Evolutionary conservation across 768 basidiomycete genomes (phyloP).

Genomic region (Ephemerocybe angulata): DNA sequence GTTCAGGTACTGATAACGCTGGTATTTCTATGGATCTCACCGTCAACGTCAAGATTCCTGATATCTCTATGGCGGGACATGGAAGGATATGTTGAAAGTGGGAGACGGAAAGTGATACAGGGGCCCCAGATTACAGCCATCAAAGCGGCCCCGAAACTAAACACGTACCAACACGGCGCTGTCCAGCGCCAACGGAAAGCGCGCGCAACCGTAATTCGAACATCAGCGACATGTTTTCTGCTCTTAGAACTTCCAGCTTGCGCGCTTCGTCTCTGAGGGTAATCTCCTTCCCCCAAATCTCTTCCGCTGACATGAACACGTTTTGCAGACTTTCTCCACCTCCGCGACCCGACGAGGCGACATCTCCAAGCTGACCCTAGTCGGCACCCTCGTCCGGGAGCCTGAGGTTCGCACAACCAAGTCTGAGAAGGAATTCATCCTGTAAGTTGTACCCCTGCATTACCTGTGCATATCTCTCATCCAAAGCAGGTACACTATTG

Average conservation of each 20-base stretch:
- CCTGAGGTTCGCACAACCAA: constrained; percentile 69
- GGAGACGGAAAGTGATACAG: no score
- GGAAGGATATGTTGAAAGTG: constrained; percentile 9
- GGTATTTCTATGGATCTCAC: constrained; percentile 30
- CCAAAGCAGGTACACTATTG: constrained; percentile 64
- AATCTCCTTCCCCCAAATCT: not conserved
- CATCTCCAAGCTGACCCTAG: constrained; percentile 70
- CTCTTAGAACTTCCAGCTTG: constrained; percentile 33
- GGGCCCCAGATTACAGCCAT: constrained; percentile 1
- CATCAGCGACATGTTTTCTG: constrained; percentile 44
- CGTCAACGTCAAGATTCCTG: constrained; percentile 78
- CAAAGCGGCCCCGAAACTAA: not conserved
- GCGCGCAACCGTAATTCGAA: not conserved
- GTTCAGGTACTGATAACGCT: constrained; percentile 5
- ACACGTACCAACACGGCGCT: not conserved
- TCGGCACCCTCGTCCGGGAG: constrained; percentile 69
- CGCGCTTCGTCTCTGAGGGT: constrained; percentile 4
- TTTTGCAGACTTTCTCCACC: constrained; percentile 60
- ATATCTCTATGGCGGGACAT: constrained; percentile 95
- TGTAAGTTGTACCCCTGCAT: constrained; percentile 42
- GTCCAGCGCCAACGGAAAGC: not conserved
- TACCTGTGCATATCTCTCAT: not conserved
- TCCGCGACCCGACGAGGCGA: constrained; percentile 52
- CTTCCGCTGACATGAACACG: not conserved
- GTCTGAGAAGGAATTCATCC: constrained; percentile 73